phyloP scores from a whole-genome alignment of 2,329 filamentous ascomycete species.

The Colletotrichum sp. region DNA sequence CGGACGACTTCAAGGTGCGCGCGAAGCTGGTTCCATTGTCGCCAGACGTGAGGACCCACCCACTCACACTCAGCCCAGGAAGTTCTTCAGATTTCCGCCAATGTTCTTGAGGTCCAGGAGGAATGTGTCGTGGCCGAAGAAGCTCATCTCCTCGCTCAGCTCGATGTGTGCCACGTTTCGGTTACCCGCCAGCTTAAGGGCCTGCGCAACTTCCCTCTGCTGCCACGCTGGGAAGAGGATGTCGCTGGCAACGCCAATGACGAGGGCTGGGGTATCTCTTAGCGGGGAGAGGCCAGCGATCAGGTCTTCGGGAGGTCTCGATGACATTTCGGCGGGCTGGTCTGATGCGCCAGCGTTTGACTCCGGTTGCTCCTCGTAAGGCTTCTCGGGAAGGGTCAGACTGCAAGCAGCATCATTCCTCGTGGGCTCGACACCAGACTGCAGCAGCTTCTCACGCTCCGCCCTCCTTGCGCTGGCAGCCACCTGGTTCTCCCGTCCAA shows the following conservation, averaged over 20 bases:
- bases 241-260: slow-evolving; percentile 94
- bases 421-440: slow-evolving; percentile 42
- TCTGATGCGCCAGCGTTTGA: slow-evolving; percentile 43
- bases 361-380: slow-evolving; percentile 83
- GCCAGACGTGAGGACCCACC: not conserved
- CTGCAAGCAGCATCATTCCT: slow-evolving; percentile 66
- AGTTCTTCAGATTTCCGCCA: slow-evolving; percentile 80
- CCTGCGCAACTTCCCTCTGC: slow-evolving; percentile 90
- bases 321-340: slow-evolving; percentile 32
- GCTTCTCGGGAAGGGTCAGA: slow-evolving; percentile 80
- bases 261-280: slow-evolving; percentile 79
- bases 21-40: not conserved
- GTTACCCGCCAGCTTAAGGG: slow-evolving; percentile 80
- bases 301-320: slow-evolving; percentile 77
- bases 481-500: slow-evolving; percentile 74
- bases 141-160: slow-evolving; percentile 89
- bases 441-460: slow-evolving; percentile 63
- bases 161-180: slow-evolving; percentile 85
- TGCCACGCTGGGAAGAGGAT: slow-evolving; percentile 99
- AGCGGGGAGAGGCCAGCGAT: slow-evolving; percentile 75
- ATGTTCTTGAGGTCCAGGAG: slow-evolving; percentile 91
- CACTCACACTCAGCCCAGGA: slow-evolving; percentile 67
- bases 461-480: slow-evolving; percentile 67
- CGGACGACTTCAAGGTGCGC: not conserved
- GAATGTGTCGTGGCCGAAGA: slow-evolving; percentile 98